Conservation (phyloP, 768 basidiomycete genomes). For the Leccinum imitatum region DNA sequence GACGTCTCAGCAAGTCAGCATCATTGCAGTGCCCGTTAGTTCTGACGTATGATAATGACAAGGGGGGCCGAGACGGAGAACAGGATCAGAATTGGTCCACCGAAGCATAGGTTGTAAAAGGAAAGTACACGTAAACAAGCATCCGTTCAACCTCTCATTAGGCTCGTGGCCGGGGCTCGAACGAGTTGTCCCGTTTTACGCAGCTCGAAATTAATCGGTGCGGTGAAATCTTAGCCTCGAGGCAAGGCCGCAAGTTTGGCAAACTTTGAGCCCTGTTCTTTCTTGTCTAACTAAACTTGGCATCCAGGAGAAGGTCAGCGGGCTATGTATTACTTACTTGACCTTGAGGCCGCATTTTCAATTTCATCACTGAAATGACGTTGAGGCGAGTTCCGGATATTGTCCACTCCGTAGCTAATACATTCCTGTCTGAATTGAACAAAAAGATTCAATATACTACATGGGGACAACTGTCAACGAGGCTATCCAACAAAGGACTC, state of each 20-base stretch:
- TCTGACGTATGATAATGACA: constrained; percentile 1
- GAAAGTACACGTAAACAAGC: constrained; percentile 4
- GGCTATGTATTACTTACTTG: neutral
- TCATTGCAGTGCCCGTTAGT: neutral
- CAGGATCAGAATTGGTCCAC: constrained; percentile 2
- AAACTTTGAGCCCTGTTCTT: neutral
- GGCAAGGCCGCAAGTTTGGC: neutral
- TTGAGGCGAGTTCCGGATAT: neutral
- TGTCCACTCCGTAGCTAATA: neutral
- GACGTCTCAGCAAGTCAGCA: neutral
- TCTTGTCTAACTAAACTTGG: neutral
- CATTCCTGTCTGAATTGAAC: constrained; percentile 2
- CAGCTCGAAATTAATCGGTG: neutral
- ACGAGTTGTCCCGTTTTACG: neutral
- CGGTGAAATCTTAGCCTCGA: neutral
- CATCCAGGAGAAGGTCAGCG: neutral
- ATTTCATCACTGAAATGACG: neutral
- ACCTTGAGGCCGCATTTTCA: neutral
- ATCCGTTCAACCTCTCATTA: neutral
- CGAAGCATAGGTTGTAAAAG: neutral
- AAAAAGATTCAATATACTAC: constrained; percentile 1
- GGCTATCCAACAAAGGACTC: constrained; percentile 3
- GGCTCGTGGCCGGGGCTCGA: constrained; percentile 9
- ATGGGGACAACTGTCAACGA: constrained; percentile 6
- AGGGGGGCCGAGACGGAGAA: neutral